A percentile compares a stretch with the other conserved stretches of the same genome.
These are phyloP conservation scores for Pseudocercospora pini-densiflorae DNA, from an alignment of 2,329 filamentous ascomycete genomes.

Conservation along the genomic window DNA sequence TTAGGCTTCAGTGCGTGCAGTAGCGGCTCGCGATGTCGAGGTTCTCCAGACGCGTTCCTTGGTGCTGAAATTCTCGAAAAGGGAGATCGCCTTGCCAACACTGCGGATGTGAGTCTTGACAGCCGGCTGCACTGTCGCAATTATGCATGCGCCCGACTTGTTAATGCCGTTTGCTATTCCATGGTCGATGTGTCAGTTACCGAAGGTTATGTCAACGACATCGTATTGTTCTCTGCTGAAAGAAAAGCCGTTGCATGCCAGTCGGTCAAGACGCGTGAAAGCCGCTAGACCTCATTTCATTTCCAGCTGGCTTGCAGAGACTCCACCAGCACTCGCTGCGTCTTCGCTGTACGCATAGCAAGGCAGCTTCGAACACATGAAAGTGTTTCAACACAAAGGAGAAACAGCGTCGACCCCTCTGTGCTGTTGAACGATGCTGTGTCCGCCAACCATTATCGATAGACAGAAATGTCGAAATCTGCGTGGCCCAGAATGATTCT, in stretches of 20 bases:
- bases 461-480: neutral
- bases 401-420: neutral
- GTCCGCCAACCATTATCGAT: neutral
- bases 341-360: no score
- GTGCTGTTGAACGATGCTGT: neutral
- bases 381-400: neutral
- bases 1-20: neutral
- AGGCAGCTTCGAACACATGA: neutral
- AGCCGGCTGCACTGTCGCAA: constrained; percentile 15
- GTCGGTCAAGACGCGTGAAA: neutral
- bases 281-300: constrained; percentile 3
- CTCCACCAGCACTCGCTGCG: neutral
- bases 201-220: constrained; percentile 7
- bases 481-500: neutral
- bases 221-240: constrained; percentile 4
- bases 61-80: neutral
- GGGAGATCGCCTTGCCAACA: neutral
- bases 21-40: neutral
- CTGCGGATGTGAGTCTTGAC: neutral
- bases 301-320: neutral
- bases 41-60: neutral
- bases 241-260: constrained; percentile 8
- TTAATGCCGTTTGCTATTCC: constrained; percentile 1
- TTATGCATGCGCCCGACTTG: constrained; percentile 7
- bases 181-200: neutral